Conservation (phyloP, 2,329 filamentous ascomycete genomes). For the Tolypocladium sp. region DNA sequence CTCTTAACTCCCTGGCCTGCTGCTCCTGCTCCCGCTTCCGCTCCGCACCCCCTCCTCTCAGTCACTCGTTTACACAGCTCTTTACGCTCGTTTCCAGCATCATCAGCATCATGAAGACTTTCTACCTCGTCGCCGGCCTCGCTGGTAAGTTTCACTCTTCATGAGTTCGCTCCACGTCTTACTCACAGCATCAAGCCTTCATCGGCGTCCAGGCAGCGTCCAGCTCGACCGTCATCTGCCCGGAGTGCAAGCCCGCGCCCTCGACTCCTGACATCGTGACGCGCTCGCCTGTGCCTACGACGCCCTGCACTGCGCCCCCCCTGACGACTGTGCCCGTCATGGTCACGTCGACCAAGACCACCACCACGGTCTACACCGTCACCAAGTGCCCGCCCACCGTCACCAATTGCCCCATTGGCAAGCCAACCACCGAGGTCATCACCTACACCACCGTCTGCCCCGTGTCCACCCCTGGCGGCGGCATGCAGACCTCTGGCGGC, state of each 20-base stretch:
- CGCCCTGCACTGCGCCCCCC: not conserved
- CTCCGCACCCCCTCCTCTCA: not conserved
- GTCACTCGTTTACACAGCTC: not conserved
- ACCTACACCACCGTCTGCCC: not conserved
- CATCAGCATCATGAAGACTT: not conserved
- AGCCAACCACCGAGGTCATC: not conserved
- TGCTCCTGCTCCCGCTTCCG: not conserved
- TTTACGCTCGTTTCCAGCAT: not conserved
- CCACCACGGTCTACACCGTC: not conserved
- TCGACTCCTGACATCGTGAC: not conserved
- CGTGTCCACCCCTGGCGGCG: not conserved
- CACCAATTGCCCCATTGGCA: not conserved
- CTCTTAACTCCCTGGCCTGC: not conserved
- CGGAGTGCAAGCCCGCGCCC: not conserved
- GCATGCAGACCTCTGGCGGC: not conserved
- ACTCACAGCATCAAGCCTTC: not conserved
- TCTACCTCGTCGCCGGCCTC: not conserved
- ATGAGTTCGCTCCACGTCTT: not conserved
- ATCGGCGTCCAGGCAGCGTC: not conserved
- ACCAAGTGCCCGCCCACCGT: not conserved
- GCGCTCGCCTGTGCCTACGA: not conserved
- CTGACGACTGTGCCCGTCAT: not conserved
- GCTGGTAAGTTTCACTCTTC: not conserved
- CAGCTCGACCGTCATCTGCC: not conserved
- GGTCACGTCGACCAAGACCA: not conserved